Percentiles rank a stretch among this genome's conserved stretches.
Conservation (phyloP, 78 protist species). For the Dictyostelium discoideum region DNA sequence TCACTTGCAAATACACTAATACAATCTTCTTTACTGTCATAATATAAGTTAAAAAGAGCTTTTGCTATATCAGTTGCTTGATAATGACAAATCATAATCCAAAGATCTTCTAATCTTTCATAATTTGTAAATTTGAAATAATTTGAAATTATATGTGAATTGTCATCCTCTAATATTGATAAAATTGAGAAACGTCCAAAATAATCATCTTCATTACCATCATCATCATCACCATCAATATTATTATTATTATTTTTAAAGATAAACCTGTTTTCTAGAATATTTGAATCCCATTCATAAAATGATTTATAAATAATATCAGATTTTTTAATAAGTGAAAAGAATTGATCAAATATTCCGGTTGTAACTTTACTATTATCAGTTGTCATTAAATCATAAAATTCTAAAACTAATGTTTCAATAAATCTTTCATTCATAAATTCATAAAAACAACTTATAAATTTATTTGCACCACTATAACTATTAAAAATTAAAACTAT, state of each 20-base stretch:
- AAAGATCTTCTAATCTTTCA: neutral
- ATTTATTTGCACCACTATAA: neutral
- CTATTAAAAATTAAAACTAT: neutral
- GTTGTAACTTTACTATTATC: too few species aligned
- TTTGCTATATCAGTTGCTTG: neutral
- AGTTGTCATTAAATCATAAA: too few species aligned
- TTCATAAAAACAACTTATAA: neutral
- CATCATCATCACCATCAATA: too few species aligned
- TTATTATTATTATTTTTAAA: too few species aligned
- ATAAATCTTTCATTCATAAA: neutral
- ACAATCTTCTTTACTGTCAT: neutral
- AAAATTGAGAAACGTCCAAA: neutral
- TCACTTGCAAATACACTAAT: neutral
- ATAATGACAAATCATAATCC: neutral
- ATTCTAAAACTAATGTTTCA: neutral
- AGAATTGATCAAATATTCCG: neutral
- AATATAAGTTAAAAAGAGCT: neutral
- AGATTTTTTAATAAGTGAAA: neutral
- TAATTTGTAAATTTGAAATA: neutral
- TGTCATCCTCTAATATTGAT: neutral
- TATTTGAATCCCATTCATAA: neutral
- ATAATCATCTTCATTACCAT: neutral
- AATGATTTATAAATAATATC: neutral
- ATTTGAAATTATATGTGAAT: neutral
- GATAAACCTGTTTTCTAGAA: neutral